A percentile compares a stretch with the other conserved stretches of the same genome.
Evolutionary conservation across 371 early-diverging fungal species (phyloP).

Genomic region (Capniomyces stellatus): DNA sequence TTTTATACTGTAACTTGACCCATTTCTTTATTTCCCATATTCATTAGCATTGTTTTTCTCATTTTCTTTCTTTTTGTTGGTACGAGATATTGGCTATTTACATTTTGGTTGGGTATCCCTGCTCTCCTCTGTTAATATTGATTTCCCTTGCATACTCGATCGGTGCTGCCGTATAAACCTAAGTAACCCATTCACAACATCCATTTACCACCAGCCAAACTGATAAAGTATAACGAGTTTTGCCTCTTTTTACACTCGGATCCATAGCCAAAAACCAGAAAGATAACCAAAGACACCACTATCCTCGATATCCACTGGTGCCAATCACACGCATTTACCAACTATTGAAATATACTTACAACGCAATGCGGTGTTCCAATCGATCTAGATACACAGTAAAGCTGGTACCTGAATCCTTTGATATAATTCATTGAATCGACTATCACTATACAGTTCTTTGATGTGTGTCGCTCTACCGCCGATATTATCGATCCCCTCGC

Average conservation of each 20-base stretch:
- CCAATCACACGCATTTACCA: not conserved
- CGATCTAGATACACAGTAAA: slow-evolving; percentile 78
- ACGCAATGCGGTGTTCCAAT: slow-evolving; percentile 80
- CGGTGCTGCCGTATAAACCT: slow-evolving; percentile 29
- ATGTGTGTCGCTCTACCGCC: slow-evolving; percentile 67
- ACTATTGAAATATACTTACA: slow-evolving; percentile 33
- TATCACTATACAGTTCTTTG: slow-evolving; percentile 69
- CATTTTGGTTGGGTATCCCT: not conserved
- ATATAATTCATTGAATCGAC: slow-evolving; percentile 91
- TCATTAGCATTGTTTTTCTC: not conserved
- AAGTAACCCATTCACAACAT: not conserved
- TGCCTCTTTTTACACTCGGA: too few species aligned
- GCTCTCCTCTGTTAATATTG: slow-evolving; percentile 30
- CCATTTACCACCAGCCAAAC: not conserved
- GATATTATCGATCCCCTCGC: slow-evolving; percentile 77
- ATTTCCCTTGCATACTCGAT: slow-evolving; percentile 39
- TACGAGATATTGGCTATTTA: not conserved
- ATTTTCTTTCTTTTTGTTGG: too few species aligned
- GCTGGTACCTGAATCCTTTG: slow-evolving; percentile 93
- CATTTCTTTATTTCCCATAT: not conserved
- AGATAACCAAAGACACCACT: too few species aligned
- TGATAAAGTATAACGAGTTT: too few species aligned
- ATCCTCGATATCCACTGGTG: not conserved
- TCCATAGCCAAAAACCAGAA: too few species aligned
- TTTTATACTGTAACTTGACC: not conserved